phyloP scores from a whole-genome alignment of 2,329 filamentous ascomycete species.

The Fusarium odoratissimum region DNA sequence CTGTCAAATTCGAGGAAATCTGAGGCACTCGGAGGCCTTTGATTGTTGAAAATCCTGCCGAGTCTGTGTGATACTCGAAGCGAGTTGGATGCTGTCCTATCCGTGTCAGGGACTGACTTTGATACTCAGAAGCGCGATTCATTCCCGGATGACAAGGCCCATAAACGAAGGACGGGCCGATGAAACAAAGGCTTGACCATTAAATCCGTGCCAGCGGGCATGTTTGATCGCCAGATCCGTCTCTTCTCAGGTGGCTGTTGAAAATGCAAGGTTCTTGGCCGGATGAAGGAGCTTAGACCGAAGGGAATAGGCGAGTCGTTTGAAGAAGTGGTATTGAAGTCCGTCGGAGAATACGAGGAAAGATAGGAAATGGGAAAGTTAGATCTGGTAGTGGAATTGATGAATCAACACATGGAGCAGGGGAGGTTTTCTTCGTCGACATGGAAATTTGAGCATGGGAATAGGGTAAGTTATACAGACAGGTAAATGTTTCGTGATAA shows the following conservation, averaged over 20 bases:
- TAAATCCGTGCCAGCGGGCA: slow-evolving; percentile 12
- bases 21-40: neutral
- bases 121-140: slow-evolving; percentile 14
- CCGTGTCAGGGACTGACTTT: neutral
- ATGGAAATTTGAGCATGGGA: neutral
- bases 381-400: slow-evolving; percentile 15
- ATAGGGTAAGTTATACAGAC: neutral
- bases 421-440: neutral
- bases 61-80: neutral
- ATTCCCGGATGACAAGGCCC: neutral
- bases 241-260: slow-evolving; percentile 30
- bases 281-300: slow-evolving; percentile 6
- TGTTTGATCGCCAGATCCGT: slow-evolving; percentile 36
- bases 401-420: neutral
- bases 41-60: neutral
- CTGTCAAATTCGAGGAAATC: neutral
- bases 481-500: neutral
- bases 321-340: neutral
- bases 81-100: neutral
- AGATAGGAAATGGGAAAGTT: neutral
- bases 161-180: slow-evolving; percentile 27
- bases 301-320: slow-evolving; percentile 7
- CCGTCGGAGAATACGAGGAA: neutral
- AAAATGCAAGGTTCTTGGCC: slow-evolving; percentile 13
- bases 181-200: slow-evolving; percentile 35